Conservation (phyloP, 2,329 filamentous ascomycete genomes). For the Aspergillus ruber region DNA sequence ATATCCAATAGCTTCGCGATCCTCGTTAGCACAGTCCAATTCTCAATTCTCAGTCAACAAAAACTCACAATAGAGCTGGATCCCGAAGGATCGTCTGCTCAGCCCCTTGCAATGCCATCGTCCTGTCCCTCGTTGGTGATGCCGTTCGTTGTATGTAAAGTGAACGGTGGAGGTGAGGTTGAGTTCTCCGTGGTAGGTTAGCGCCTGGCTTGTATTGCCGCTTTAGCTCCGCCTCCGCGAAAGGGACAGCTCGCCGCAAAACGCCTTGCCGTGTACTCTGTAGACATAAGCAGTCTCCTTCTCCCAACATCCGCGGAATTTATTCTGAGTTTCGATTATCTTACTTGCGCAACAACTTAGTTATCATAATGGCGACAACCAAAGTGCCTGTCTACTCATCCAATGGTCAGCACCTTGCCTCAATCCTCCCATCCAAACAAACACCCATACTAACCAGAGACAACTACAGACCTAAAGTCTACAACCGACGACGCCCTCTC, state of each 20-base stretch:
- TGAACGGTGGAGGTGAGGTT: not conserved
- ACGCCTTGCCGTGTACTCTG: not conserved
- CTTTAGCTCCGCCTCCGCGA: slow-evolving; percentile 18
- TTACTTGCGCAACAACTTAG: not conserved
- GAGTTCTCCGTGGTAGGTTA: not conserved
- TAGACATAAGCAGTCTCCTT: not conserved
- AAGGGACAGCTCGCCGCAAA: slow-evolving; percentile 35
- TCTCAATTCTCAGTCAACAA: slow-evolving; percentile 1
- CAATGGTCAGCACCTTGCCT: slow-evolving; percentile 30
- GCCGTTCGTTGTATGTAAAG: not conserved
- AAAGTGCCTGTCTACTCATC: slow-evolving; percentile 42
- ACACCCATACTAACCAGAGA: not conserved
- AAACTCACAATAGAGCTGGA: slow-evolving; percentile 86
- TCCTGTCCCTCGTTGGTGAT: slow-evolving; percentile 13
- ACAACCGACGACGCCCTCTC: slow-evolving; percentile 91
- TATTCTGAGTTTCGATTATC: not conserved
- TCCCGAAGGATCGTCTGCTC: slow-evolving; percentile 97
- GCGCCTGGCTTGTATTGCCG: slow-evolving; percentile 8
- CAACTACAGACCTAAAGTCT: slow-evolving; percentile 76
- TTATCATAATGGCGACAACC: slow-evolving; percentile 16
- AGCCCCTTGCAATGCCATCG: slow-evolving; percentile 71
- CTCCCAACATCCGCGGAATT: not conserved
- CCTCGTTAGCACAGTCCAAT: slow-evolving; percentile 10
- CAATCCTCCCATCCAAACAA: slow-evolving; percentile 2
- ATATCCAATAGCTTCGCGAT: slow-evolving; percentile 83